A percentile compares a stretch with the other conserved stretches of the same genome.
Evolutionary conservation across 1,284 basidiomycete species (phyloP).

Genomic region (Ceratobasidium sp.): DNA sequence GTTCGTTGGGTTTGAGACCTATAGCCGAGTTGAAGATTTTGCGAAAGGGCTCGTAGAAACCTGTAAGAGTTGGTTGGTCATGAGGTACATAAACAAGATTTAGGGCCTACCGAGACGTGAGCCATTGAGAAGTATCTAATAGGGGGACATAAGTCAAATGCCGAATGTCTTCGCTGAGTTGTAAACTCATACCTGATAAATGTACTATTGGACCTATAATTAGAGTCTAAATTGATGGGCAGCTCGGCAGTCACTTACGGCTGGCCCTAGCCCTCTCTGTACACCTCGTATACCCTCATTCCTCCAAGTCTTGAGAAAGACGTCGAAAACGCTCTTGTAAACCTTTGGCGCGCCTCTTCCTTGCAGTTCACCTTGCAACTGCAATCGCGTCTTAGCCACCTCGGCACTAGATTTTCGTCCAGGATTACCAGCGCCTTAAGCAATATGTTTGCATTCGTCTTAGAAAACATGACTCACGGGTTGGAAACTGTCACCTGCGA

Average conservation of each 20-base stretch:
- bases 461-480: constrained; percentile 56
- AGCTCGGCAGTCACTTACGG: constrained; percentile 67
- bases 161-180: not conserved
- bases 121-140: constrained; percentile 91
- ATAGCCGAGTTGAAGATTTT: constrained; percentile 75
- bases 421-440: not conserved
- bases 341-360: constrained; percentile 80
- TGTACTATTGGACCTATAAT: constrained; percentile 68
- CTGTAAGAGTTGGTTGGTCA: constrained; percentile 58
- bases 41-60: constrained; percentile 96
- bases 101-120: constrained; percentile 82
- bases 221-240: not conserved
- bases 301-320: constrained; percentile 88
- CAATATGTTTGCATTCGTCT: not conserved
- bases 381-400: constrained; percentile 93
- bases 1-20: constrained; percentile 73
- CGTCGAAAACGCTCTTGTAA: constrained; percentile 91
- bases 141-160: not conserved
- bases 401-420: constrained; percentile 66
- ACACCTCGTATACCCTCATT: constrained; percentile 92
- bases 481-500: constrained; percentile 83
- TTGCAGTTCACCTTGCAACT: constrained; percentile 93
- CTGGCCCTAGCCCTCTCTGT: constrained; percentile 90
- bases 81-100: constrained; percentile 3
- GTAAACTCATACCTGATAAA: constrained; percentile 78